A percentile compares a stretch with the other conserved stretches of the same genome.
Evolutionary conservation across 1,139 yeast species (phyloP).

Genomic region (Magnusiomyces ingens): DNA sequence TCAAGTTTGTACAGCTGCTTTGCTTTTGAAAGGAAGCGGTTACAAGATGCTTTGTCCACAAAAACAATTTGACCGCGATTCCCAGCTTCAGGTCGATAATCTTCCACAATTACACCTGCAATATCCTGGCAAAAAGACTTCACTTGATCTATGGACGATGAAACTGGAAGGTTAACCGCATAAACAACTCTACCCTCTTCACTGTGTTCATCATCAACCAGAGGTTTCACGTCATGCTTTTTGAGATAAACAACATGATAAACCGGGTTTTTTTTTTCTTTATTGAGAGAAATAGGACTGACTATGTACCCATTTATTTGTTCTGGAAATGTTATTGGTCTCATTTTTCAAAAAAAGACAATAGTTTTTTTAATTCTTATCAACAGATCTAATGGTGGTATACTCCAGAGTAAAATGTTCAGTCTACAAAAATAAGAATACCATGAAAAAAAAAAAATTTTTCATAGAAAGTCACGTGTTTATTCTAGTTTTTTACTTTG

Average conservation of each 20-base stretch:
- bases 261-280: conserved; percentile 18
- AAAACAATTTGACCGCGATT: conserved; percentile 60
- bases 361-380: too few species aligned
- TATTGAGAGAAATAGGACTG: conserved; percentile 42
- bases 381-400: too few species aligned
- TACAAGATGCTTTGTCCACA: conserved; percentile 67
- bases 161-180: conserved; percentile 68
- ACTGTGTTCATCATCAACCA: conserved; percentile 12
- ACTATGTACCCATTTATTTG: conserved; percentile 51
- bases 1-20: conserved; percentile 26
- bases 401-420: too few species aligned
- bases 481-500: neutral
- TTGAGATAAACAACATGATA: conserved; percentile 29
- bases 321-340: conserved; percentile 17
- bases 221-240: conserved; percentile 21
- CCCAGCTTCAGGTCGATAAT: conserved; percentile 28
- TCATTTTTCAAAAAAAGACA: neutral
- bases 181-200: conserved; percentile 47
- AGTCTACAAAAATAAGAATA: too few species aligned
- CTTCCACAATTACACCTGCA: conserved; percentile 56
- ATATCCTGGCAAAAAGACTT: conserved; percentile 52
- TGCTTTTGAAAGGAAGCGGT: conserved; percentile 57
- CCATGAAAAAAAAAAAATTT: neutral
- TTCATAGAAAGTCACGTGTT: neutral
- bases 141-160: conserved; percentile 46